Percentiles rank a stretch among this genome's conserved stretches.
These are phyloP conservation scores for Lachnellula occidentalis DNA, from an alignment of 2,329 filamentous ascomycete genomes.

Conservation along the genomic window DNA sequence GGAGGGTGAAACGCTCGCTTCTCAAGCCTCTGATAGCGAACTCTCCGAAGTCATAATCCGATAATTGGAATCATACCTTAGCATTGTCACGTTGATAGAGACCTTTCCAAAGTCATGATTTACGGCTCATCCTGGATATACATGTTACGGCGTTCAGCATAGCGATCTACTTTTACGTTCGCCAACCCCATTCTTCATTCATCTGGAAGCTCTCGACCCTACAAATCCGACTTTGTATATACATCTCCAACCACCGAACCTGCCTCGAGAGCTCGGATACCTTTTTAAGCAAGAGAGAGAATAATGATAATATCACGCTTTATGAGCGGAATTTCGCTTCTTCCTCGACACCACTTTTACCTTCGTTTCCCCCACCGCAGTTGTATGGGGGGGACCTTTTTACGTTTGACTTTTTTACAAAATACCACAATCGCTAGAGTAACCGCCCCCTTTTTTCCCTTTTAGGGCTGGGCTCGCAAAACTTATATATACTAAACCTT, in stretches of 20 bases:
- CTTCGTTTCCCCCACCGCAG: conserved; percentile 15
- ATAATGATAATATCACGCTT: conserved; percentile 6
- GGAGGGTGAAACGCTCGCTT: conserved; percentile 50
- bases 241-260: conserved; percentile 4
- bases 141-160: conserved; percentile 30
- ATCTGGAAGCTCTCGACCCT: conserved; percentile 13
- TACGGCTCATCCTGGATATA: conserved; percentile 22
- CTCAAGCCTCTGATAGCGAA: conserved; percentile 30
- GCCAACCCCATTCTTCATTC: conserved; percentile 17
- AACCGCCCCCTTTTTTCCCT: conserved; percentile 22
- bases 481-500: background rate
- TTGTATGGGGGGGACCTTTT: background rate
- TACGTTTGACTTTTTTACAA: conserved; percentile 7
- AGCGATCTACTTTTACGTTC: conserved; percentile 14
- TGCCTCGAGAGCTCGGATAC: background rate
- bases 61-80: conserved; percentile 14
- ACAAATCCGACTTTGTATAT: conserved; percentile 24
- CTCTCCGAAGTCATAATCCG: conserved; percentile 28
- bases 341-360: background rate
- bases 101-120: conserved; percentile 22
- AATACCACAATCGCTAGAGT: conserved; percentile 30
- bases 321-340: conserved; percentile 6
- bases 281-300: background rate
- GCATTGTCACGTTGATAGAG: conserved; percentile 18
- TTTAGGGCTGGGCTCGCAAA: background rate